Evolutionary conservation across 768 basidiomycete species (phyloP).

Genomic region (Amanita subjunquillea): DNA sequence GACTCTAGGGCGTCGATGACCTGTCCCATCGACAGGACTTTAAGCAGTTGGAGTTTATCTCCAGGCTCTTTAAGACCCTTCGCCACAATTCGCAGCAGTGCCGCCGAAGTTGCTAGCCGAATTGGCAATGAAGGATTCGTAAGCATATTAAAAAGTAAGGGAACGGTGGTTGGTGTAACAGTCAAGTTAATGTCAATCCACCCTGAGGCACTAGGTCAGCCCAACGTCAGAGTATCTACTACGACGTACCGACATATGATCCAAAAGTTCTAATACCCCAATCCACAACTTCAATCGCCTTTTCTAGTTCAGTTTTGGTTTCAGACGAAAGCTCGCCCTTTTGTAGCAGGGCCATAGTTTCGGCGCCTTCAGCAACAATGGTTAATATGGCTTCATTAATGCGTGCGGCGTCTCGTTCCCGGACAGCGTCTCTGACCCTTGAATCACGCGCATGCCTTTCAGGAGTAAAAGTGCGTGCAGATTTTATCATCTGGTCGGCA

Average conservation of each 20-base stretch:
- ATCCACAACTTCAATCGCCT: conserved; percentile 72
- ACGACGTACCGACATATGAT: conserved; percentile 82
- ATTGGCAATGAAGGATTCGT: conserved; percentile 70
- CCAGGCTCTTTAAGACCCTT: conserved; percentile 90
- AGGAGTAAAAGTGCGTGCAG: conserved; percentile 63
- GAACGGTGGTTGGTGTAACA: conserved; percentile 82
- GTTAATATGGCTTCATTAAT: conserved; percentile 85
- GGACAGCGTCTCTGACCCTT: conserved; percentile 79
- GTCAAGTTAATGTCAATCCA: conserved; percentile 98
- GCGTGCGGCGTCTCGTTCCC: conserved; percentile 77
- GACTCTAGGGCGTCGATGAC: conserved; percentile 75
- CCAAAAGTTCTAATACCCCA: conserved; percentile 89
- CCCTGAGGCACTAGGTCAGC: conserved; percentile 32
- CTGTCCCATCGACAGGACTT: conserved; percentile 77
- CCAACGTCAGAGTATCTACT: background rate
- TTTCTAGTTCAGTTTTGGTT: conserved; percentile 39
- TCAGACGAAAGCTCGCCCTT: conserved; percentile 32
- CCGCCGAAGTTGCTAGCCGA: conserved; percentile 72
- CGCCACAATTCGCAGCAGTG: conserved; percentile 72
- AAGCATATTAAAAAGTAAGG: conserved; percentile 75
- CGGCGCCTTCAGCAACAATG: conserved; percentile 63
- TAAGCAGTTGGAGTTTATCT: conserved; percentile 84
- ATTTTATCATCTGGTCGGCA: conserved; percentile 90
- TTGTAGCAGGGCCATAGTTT: conserved; percentile 41
- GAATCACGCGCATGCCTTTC: conserved; percentile 74